These are phyloP conservation scores for Fusarium sp. DNA, from an alignment of 2,329 filamentous ascomycete species.

Conservation along the genomic window DNA sequence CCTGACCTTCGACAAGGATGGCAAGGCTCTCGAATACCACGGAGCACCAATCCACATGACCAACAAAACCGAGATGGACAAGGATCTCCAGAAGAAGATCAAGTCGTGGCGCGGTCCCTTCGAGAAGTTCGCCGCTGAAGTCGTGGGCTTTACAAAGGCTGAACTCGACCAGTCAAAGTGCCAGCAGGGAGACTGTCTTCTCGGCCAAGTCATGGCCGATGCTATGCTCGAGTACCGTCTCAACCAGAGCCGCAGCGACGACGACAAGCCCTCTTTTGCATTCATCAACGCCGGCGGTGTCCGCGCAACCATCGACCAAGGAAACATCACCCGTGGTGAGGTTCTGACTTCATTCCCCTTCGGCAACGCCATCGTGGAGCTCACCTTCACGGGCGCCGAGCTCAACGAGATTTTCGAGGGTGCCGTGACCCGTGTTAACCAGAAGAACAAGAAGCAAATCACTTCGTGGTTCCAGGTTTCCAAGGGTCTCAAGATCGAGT, in stretches of 20 bases:
- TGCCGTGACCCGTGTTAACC: conserved; percentile 66
- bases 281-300: conserved; percentile 75
- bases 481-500: conserved; percentile 67
- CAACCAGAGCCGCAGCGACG: conserved; percentile 57
- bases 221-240: conserved; percentile 73
- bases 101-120: conserved; percentile 71
- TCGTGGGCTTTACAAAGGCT: conserved; percentile 67
- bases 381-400: conserved; percentile 65
- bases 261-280: conserved; percentile 63
- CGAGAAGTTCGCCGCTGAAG: conserved; percentile 69
- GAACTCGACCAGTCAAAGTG: conserved; percentile 72
- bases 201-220: conserved; percentile 68
- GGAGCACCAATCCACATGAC: conserved; percentile 74
- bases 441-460: conserved; percentile 65
- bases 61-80: conserved; percentile 70
- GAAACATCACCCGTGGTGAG: conserved; percentile 72
- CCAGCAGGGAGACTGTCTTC: conserved; percentile 68
- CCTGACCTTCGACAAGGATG: conserved; percentile 71
- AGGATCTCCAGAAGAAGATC: conserved; percentile 69
- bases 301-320: conserved; percentile 72
- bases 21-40: conserved; percentile 72
- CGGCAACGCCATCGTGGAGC: conserved; percentile 72
- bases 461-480: conserved; percentile 73
- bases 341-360: conserved; percentile 76
- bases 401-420: conserved; percentile 72